These are phyloP conservation scores for Stentor roeselii DNA, from an alignment of 73 alveolate species.

Conservation along the genomic window DNA sequence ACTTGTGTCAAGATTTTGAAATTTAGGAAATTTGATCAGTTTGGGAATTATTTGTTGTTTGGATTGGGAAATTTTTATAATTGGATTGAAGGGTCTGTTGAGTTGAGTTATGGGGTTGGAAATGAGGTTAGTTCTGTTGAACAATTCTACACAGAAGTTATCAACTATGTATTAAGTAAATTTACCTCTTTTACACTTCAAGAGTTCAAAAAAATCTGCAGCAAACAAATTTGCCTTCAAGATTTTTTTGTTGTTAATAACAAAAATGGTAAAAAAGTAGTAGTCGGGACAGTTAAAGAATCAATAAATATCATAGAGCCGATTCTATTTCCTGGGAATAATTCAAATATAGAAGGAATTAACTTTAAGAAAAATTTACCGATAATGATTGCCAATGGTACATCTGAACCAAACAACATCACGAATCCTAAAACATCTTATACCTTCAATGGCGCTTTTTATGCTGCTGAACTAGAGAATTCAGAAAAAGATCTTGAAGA, in stretches of 20 bases:
- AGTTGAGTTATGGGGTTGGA: too few species aligned
- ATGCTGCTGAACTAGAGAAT: not conserved
- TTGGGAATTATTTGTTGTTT: too few species aligned
- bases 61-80: too few species aligned
- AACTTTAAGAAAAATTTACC: not conserved
- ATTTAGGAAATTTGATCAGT: too few species aligned
- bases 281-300: not conserved
- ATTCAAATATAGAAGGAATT: not conserved
- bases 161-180: too few species aligned
- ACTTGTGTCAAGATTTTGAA: too few species aligned
- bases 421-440: not conserved
- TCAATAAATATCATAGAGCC: not conserved
- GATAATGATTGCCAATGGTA: not conserved
- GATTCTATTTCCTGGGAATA: not conserved
- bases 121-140: too few species aligned
- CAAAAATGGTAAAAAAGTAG: not conserved
- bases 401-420: not conserved
- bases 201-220: not conserved
- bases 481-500: not conserved
- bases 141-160: too few species aligned
- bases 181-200: not conserved
- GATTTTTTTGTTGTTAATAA: not conserved
- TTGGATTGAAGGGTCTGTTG: too few species aligned
- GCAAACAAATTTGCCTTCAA: not conserved
- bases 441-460: not conserved